Evolutionary conservation across 2,329 filamentous ascomycete species (phyloP).

Genomic region (Beauveria pseudobassiana): DNA sequence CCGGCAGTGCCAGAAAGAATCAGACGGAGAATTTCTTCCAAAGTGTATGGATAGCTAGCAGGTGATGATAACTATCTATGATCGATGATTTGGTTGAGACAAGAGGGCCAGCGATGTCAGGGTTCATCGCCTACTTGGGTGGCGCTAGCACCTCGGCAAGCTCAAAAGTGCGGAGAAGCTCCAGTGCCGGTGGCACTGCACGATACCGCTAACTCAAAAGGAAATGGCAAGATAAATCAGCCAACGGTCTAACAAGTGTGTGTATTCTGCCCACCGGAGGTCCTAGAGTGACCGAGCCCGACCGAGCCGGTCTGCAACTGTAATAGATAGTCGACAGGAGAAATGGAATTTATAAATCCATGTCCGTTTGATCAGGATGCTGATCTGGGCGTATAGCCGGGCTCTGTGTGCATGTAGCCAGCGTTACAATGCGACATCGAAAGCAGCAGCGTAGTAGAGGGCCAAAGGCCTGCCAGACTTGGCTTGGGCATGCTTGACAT

Average conservation of each 20-base stretch:
- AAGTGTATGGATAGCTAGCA: background rate
- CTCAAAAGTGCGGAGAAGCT: conserved; percentile 10
- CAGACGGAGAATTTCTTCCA: background rate
- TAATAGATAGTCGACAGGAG: no score
- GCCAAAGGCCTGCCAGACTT: no score
- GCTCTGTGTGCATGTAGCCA: no score
- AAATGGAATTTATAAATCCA: no score
- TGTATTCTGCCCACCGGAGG: background rate
- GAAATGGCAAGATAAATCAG: background rate
- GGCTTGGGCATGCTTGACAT: no score
- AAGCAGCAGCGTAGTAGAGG: no score
- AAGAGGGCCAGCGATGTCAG: background rate
- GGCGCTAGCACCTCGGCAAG: conserved; percentile 10
- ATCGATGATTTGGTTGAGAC: background rate
- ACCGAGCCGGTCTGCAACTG: background rate
- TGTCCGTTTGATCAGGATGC: background rate
- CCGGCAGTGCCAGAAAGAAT: background rate
- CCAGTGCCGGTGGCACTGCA: background rate
- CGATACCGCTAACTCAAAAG: background rate
- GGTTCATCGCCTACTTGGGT: background rate
- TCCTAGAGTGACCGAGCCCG: background rate
- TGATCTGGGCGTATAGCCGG: background rate
- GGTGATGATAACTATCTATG: background rate
- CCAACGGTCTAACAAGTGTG: background rate
- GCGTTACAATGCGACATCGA: no score